Conservation (phyloP, 2,329 filamentous ascomycete species). For the Beauveria bassiana region DNA sequence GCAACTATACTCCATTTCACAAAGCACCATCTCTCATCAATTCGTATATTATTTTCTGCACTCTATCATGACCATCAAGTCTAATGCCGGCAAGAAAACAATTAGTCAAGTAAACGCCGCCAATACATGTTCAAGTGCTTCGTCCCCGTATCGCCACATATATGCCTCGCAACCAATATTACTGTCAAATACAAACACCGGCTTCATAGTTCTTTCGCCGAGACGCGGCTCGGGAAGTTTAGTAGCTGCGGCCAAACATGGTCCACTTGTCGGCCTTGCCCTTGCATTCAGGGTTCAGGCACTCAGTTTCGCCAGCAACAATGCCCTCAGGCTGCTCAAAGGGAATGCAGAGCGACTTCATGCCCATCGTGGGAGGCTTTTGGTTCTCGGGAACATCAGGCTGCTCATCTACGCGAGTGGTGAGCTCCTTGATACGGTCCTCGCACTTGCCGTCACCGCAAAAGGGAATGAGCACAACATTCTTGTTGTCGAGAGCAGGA, state of each 20-base stretch:
- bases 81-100: conserved; percentile 8
- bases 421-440: conserved; percentile 90
- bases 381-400: conserved; percentile 44
- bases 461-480: conserved; percentile 85
- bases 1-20: background rate
- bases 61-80: conserved; percentile 10
- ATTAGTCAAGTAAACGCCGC: conserved; percentile 9
- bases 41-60: conserved; percentile 11
- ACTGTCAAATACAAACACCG: conserved; percentile 1
- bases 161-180: background rate
- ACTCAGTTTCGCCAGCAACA: conserved; percentile 76
- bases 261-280: conserved; percentile 75
- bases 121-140: conserved; percentile 9
- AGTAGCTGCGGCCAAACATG: conserved; percentile 79
- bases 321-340: conserved; percentile 82
- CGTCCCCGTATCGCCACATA: background rate
- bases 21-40: conserved; percentile 4
- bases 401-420: conserved; percentile 63
- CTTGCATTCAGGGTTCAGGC: conserved; percentile 80
- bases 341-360: conserved; percentile 63
- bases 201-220: background rate
- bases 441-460: conserved; percentile 79
- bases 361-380: conserved; percentile 52
- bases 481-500: conserved; percentile 83
- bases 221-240: conserved; percentile 17